phyloP scores from a whole-genome alignment of 2,329 filamentous ascomycete genomes.

The Aspergillus sojae region DNA sequence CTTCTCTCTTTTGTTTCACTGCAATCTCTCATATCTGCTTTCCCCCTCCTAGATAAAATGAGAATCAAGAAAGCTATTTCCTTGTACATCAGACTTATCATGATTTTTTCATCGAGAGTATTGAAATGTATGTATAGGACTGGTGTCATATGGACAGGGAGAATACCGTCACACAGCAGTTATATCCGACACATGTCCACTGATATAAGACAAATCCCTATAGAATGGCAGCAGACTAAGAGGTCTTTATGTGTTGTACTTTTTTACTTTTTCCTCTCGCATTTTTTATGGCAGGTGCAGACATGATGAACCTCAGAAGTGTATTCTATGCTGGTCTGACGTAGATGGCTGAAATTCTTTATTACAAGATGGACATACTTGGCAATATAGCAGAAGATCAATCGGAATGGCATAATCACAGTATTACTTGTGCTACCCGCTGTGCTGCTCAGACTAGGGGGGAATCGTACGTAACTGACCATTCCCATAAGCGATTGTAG shows the following conservation, averaged over 20 bases:
- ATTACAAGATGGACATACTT: background rate
- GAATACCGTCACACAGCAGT: background rate
- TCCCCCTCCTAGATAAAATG: background rate
- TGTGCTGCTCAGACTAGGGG: background rate
- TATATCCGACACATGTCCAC: background rate
- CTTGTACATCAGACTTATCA: background rate
- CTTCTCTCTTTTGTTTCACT: background rate
- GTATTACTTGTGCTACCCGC: background rate
- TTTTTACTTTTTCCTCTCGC: background rate
- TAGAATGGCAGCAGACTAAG: background rate
- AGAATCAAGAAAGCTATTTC: background rate
- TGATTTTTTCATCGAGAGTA: background rate
- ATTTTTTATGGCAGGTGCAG: background rate
- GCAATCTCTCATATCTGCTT: background rate
- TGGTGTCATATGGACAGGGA: background rate
- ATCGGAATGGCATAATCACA: background rate
- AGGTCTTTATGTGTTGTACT: background rate
- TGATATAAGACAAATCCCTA: background rate
- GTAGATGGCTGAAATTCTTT: background rate
- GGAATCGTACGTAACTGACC: constrained; percentile 1
- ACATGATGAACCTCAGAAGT: background rate
- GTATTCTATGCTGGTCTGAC: constrained; percentile 1
- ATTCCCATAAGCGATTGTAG: constrained; percentile 5
- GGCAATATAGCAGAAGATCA: background rate
- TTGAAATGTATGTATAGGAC: background rate